These are phyloP conservation scores for Ambrosia trifida DNA, from an alignment of 129 eudicot genomes.

Conservation along the genomic window DNA sequence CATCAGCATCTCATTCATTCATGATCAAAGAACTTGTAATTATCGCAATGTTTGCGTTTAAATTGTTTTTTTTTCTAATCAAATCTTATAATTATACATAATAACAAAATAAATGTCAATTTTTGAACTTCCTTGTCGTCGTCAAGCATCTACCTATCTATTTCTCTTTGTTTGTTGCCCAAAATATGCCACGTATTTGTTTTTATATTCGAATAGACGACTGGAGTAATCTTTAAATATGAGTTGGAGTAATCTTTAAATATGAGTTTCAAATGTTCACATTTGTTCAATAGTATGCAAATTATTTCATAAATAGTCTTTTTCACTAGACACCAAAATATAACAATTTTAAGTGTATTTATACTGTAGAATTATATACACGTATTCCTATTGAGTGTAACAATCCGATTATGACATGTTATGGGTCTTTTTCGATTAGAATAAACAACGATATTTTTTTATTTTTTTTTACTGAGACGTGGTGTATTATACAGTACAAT, in stretches of 20 bases:
- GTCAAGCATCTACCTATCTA: background rate
- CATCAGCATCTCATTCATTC: too few relatives aligned
- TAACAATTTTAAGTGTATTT: slow-evolving; percentile 3
- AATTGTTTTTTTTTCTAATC: too few relatives aligned
- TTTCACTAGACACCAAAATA: background rate
- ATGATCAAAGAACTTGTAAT: too few relatives aligned
- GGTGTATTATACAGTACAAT: too few relatives aligned
- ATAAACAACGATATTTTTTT: too few relatives aligned
- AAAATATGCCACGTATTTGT: background rate
- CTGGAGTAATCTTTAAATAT: background rate
- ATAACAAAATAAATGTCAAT: background rate
- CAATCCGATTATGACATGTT: background rate
- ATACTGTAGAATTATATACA: slow-evolving; percentile 1
- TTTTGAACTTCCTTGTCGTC: background rate
- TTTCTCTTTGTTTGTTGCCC: background rate
- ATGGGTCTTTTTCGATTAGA: too few relatives aligned
- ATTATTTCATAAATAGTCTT: background rate
- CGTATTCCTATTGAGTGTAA: background rate
- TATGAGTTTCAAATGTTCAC: background rate
- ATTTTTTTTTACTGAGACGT: too few relatives aligned
- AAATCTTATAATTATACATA: too few relatives aligned
- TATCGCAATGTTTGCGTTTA: too few relatives aligned
- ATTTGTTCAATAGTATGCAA: background rate
- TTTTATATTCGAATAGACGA: background rate
- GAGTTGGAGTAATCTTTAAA: background rate